These are phyloP conservation scores for Metschnikowia dekortorum DNA, from an alignment of 805 yeast species.

Conservation along the genomic window DNA sequence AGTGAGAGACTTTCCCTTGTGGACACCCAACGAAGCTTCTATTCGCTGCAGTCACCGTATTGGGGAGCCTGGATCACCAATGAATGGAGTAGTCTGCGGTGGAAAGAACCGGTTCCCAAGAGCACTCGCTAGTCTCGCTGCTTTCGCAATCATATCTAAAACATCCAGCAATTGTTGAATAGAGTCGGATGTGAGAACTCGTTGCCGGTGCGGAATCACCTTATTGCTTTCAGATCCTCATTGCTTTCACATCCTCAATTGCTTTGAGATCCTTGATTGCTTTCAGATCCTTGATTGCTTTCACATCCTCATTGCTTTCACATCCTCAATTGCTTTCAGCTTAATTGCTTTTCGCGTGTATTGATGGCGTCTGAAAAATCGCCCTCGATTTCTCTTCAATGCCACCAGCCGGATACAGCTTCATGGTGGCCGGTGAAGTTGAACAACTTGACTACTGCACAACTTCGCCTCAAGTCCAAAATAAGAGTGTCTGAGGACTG, in stretches of 20 bases:
- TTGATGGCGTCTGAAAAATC: slow-evolving; percentile 54
- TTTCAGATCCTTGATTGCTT: slow-evolving; percentile 52
- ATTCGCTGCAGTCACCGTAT: too few relatives aligned
- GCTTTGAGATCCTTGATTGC: slow-evolving; percentile 38
- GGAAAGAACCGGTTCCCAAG: slow-evolving; percentile 56
- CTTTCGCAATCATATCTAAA: slow-evolving; percentile 53
- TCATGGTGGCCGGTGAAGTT: slow-evolving; percentile 19
- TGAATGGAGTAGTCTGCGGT: slow-evolving; percentile 54
- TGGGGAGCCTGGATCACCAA: too few relatives aligned
- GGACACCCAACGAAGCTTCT: too few relatives aligned
- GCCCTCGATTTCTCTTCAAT: slow-evolving; percentile 36
- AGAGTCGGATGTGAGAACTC: slow-evolving; percentile 35
- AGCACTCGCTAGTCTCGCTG: slow-evolving; percentile 55
- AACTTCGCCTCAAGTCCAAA: slow-evolving; percentile 19
- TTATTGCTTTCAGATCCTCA: too few relatives aligned
- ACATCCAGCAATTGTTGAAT: slow-evolving; percentile 25
- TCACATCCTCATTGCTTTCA: slow-evolving; percentile 50
- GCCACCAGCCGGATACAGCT: slow-evolving; percentile 32
- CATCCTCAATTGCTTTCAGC: slow-evolving; percentile 36
- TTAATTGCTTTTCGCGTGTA: slow-evolving; percentile 61
- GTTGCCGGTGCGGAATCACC: slow-evolving; percentile 29
- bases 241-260: too few relatives aligned
- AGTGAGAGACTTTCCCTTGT: too few relatives aligned
- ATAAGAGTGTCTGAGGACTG: slow-evolving; percentile 1
- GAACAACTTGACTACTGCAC: slow-evolving; percentile 27